Evolutionary conservation across 2,329 filamentous ascomycete genomes (phyloP).

Genomic region (Trichocomaceae sp.): DNA sequence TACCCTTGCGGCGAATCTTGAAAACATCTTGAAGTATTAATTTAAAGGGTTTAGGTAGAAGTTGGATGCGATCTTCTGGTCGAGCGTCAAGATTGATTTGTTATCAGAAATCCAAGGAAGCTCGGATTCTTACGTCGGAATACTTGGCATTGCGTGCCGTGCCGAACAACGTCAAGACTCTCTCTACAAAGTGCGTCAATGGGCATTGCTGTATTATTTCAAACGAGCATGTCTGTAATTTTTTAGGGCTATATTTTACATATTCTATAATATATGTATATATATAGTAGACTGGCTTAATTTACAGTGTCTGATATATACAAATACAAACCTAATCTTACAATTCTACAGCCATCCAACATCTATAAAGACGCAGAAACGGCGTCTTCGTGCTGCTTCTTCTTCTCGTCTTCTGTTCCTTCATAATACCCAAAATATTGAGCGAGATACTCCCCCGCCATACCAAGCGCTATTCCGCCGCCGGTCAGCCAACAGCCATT

Average conservation of each 20-base stretch:
- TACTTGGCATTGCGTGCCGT: conserved; percentile 6
- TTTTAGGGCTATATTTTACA: neutral
- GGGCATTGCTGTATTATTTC: neutral
- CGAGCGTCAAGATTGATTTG: neutral
- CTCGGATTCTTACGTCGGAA: conserved; percentile 1
- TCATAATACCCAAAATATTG: conserved; percentile 25
- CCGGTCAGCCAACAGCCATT: conserved; percentile 58
- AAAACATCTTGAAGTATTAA: conserved; percentile 10
- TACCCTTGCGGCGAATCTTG: conserved; percentile 6
- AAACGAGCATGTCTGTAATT: neutral
- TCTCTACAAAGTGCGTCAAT: too few species aligned
- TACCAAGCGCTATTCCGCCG: conserved; percentile 50
- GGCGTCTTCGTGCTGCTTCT: neutral
- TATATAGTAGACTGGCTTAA: neutral
- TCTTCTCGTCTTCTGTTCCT: conserved; percentile 2
- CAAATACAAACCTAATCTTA: neutral
- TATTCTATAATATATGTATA: neutral
- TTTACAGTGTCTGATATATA: neutral
- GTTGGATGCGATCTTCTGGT: neutral
- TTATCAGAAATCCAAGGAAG: conserved; percentile 7
- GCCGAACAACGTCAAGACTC: too few species aligned
- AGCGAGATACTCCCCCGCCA: conserved; percentile 49
- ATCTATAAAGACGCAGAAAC: neutral
- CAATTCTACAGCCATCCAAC: neutral
- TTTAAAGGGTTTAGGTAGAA: neutral